phyloP scores from a whole-genome alignment of 495 filamentous ascomycete genomes.

The Zalerion maritima region DNA sequence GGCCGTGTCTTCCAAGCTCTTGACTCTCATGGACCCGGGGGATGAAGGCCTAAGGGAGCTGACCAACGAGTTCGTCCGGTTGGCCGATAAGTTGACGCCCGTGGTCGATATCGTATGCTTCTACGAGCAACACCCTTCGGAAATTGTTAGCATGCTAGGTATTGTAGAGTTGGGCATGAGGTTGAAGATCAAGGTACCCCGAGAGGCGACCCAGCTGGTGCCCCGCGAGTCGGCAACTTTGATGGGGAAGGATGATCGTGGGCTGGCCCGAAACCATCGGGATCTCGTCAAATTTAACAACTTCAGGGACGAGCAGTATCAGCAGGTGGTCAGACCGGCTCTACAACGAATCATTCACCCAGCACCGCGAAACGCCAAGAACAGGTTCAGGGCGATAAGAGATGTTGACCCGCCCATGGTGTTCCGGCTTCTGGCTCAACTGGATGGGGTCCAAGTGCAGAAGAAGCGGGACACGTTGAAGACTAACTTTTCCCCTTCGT shows the following conservation, averaged over 20 bases:
- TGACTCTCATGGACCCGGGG: slow-evolving; percentile 20
- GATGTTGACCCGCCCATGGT: slow-evolving; percentile 17
- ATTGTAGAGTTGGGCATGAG: slow-evolving; percentile 12
- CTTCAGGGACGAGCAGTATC: slow-evolving; percentile 17
- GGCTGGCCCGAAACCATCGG: slow-evolving; percentile 19
- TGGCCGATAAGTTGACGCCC: slow-evolving; percentile 13
- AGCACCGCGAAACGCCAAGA: slow-evolving; percentile 18
- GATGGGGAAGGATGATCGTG: slow-evolving; percentile 13
- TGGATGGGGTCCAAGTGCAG: slow-evolving; percentile 13
- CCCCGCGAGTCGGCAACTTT: slow-evolving; percentile 21
- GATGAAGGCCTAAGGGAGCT: slow-evolving; percentile 18
- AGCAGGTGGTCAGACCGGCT: slow-evolving; percentile 16
- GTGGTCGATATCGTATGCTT: slow-evolving; percentile 17
- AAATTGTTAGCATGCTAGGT: slow-evolving; percentile 15
- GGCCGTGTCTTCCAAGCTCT: slow-evolving; percentile 14
- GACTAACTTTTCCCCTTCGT: slow-evolving; percentile 15
- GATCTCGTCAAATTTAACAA: slow-evolving; percentile 21
- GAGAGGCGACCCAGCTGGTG: slow-evolving; percentile 16
- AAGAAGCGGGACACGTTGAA: slow-evolving; percentile 14
- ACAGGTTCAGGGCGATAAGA: slow-evolving; percentile 17
- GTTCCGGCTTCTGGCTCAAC: slow-evolving; percentile 12
- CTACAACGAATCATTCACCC: slow-evolving; percentile 18
- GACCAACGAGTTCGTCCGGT: slow-evolving; percentile 17
- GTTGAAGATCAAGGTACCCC: slow-evolving; percentile 12
- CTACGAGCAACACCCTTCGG: slow-evolving; percentile 18